These are phyloP conservation scores for Linnemannia exigua DNA, from an alignment of 192 early-diverging fungal species.

Conservation along the genomic window DNA sequence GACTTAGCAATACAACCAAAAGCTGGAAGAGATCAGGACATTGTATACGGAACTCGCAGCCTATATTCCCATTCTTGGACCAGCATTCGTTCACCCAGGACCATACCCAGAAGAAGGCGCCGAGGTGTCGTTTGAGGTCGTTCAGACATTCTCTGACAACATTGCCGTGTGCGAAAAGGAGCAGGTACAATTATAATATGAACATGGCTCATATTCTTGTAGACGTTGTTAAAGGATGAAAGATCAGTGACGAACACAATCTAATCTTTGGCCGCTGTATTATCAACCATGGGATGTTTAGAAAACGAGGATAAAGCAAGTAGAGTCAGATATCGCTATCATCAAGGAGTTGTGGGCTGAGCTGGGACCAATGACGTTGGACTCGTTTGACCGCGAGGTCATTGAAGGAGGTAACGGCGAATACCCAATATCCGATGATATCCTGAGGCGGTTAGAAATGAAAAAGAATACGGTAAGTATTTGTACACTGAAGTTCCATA, in stretches of 20 bases:
- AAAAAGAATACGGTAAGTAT: slow-evolving; percentile 24
- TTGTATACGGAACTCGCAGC: slow-evolving; percentile 20
- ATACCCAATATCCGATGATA: slow-evolving; percentile 34
- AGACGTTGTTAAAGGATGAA: neutral
- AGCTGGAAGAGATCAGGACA: slow-evolving; percentile 23
- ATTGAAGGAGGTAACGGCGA: slow-evolving; percentile 1
- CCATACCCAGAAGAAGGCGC: slow-evolving; percentile 40
- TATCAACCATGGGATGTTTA: neutral
- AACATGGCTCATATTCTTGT: neutral
- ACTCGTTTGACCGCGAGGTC: slow-evolving; percentile 37
- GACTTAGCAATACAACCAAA: slow-evolving; percentile 43
- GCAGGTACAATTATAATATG: slow-evolving; percentile 14
- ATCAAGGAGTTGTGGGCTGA: slow-evolving; percentile 44
- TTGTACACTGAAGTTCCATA: neutral
- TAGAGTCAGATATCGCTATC: slow-evolving; percentile 19
- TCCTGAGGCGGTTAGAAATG: slow-evolving; percentile 31
- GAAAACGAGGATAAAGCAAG: slow-evolving; percentile 23
- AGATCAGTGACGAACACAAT: neutral
- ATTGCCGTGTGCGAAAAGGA: slow-evolving; percentile 38
- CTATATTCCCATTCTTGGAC: slow-evolving; percentile 33
- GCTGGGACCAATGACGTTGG: slow-evolving; percentile 32
- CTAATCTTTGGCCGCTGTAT: neutral
- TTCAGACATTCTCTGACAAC: slow-evolving; percentile 39
- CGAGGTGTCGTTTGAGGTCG: slow-evolving; percentile 31
- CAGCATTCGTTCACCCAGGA: slow-evolving; percentile 36